Evolutionary conservation across 345 rosid species (phyloP), one percentile per base, ranked within the genome.

Genomic region (Eucalyptus curtisii): DNA sequence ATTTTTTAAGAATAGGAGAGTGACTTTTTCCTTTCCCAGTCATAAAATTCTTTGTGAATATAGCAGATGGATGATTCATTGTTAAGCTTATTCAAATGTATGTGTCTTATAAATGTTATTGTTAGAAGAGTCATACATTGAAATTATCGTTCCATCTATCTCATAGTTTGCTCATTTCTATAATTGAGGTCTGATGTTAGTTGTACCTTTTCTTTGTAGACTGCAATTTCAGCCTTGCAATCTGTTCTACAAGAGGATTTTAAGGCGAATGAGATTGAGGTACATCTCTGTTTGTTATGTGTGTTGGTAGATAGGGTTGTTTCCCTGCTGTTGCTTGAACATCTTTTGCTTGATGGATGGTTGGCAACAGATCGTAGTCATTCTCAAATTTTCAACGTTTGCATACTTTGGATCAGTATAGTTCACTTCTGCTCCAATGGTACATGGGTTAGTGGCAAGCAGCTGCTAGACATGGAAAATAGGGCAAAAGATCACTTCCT

Each of bases 181-280:
- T 76, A 5, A 76, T 20, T 20, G 86, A 76, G 30, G 31, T 66
- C 86, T 89, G 52, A 82, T 47, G 57, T 22, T 37, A 8, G 64
- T 14, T 86, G 44, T 24, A 15, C n/a, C 30, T 45, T 48, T n/a
- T 53, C 33, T 64, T 16, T 88, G 48, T 86, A 95, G 96, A 95
- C 96, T 90, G 93, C 95, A 12, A 94, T 94, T 87, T 95, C 96
- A 90, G 95, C 95, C 71, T 85, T 95, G 91, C 96, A 94, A 90
- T 95, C 96, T n/a, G 95, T 95, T 45, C 93, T 95, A 15, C 96
- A 95, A 88, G 96, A 95, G 92, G 96, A 95, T 88, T 95, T 95
- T 90, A 95, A 95, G 92, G 95, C 96, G 24, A 95, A 92, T 52
- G 96, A 94, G 93, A 95, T 95, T 17, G 96, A 95, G 96, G 96